Percentiles rank a stretch among this genome's conserved stretches.
Evolutionary conservation across 2,329 filamentous ascomycete species (phyloP).

Genomic region (Colletotrichum costaricense): DNA sequence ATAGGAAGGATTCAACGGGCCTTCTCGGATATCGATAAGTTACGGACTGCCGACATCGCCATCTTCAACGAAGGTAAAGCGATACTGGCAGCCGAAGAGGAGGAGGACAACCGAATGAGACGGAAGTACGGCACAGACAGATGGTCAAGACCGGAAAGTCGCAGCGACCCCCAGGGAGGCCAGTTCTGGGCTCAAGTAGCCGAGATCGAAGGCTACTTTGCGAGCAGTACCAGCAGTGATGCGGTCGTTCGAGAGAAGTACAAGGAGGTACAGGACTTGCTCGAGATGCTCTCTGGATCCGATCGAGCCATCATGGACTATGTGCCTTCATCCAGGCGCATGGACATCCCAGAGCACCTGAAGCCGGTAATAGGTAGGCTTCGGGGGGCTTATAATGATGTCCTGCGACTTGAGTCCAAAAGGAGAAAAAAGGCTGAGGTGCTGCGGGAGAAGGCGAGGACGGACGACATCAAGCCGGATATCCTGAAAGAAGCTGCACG

Average conservation of each 20-base stretch:
- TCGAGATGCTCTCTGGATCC: constrained; percentile 81
- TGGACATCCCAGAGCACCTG: constrained; percentile 82
- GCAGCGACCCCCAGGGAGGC: constrained; percentile 70
- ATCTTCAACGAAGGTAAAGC: constrained; percentile 87
- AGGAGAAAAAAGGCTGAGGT: constrained; percentile 83
- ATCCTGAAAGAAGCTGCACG: constrained; percentile 86
- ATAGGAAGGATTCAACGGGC: constrained; percentile 80
- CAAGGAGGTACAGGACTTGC: constrained; percentile 77
- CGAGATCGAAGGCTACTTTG: constrained; percentile 90
- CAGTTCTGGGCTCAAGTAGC: constrained; percentile 80
- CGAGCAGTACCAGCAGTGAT: constrained; percentile 68
- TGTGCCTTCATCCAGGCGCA: constrained; percentile 85
- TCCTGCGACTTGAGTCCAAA: constrained; percentile 83
- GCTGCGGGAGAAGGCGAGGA: constrained; percentile 81
- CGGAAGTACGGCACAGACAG: constrained; percentile 87
- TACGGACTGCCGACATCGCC: constrained; percentile 82
- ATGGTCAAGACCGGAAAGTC: constrained; percentile 80
- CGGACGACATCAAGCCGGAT: constrained; percentile 89
- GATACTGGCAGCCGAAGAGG: constrained; percentile 80
- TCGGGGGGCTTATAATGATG: constrained; percentile 85
- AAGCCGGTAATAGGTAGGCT: constrained; percentile 83
- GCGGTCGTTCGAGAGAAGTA: constrained; percentile 80
- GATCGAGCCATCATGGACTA: constrained; percentile 87
- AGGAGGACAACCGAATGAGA: constrained; percentile 82
- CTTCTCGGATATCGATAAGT: constrained; percentile 88